These are phyloP conservation scores for Phaeosphaeriaceae sp. DNA, from an alignment of 2,329 filamentous ascomycete genomes.

Conservation along the genomic window DNA sequence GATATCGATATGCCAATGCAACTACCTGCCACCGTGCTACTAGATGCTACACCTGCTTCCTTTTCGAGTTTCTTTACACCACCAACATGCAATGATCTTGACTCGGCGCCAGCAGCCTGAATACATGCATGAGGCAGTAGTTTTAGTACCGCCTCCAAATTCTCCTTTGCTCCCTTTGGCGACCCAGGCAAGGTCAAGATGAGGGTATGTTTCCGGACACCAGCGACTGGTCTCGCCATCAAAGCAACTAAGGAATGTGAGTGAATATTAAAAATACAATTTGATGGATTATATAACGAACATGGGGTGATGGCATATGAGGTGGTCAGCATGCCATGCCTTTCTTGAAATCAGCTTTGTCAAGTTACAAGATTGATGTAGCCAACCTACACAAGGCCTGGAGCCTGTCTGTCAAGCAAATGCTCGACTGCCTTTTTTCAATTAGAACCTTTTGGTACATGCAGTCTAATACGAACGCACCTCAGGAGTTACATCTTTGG, in stretches of 20 bases:
- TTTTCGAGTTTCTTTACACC: conserved; percentile 83
- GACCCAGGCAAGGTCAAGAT: conserved; percentile 92
- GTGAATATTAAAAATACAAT: conserved; percentile 2
- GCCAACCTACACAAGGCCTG: conserved; percentile 74
- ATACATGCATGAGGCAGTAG: conserved; percentile 94
- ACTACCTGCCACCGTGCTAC: conserved; percentile 20
- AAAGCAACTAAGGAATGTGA: conserved; percentile 73
- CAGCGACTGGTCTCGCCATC: conserved; percentile 94
- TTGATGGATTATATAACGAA: conserved; percentile 55
- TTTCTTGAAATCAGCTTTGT: conserved; percentile 37
- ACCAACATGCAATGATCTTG: conserved; percentile 77
- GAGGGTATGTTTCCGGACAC: conserved; percentile 79
- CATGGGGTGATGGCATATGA: conserved; percentile 89
- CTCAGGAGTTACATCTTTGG: conserved; percentile 86
- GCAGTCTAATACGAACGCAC: conserved; percentile 52
- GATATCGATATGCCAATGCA: neutral
- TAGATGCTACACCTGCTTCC: conserved; percentile 68
- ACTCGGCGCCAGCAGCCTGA: conserved; percentile 84
- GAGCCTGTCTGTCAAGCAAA: conserved; percentile 82
- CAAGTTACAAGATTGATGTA: neutral
- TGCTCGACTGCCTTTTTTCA: conserved; percentile 71
- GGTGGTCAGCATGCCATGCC: conserved; percentile 89
- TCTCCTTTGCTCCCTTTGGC: conserved; percentile 93
- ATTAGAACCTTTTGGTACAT: conserved; percentile 5
- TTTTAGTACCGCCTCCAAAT: conserved; percentile 85